Evolutionary conservation across 176 grass and related monocot species (phyloP).

Genomic region (Zoysia japonica): DNA sequence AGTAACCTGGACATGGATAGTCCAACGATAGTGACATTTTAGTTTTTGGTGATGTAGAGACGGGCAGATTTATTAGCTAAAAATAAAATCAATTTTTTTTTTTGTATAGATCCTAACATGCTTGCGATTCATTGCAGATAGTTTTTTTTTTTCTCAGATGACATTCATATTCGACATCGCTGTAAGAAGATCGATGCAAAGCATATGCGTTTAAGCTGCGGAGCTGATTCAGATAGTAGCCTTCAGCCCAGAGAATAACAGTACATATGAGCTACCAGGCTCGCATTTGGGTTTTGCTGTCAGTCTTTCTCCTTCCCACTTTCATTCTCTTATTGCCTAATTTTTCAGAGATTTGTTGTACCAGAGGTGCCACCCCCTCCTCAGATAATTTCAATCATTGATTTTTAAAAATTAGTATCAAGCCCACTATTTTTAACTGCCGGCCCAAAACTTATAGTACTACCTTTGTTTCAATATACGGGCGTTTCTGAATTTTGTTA

Average conservation of each 20-base stretch:
- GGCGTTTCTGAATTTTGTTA: no score
- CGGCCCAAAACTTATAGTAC: no score
- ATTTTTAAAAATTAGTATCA: no score
- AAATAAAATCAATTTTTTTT: no score
- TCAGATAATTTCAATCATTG: no score
- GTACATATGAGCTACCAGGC: slow-evolving; percentile 2
- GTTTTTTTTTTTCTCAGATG: not conserved
- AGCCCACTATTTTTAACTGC: no score
- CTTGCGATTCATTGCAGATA: not conserved
- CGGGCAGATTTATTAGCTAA: no score
- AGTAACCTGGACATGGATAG: not conserved
- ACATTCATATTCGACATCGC: not conserved
- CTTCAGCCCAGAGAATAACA: not conserved
- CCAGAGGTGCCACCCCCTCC: no score
- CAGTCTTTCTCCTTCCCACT: not conserved
- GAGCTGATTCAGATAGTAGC: not conserved
- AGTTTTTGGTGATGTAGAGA: no score
- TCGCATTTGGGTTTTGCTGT: slow-evolving; percentile 31
- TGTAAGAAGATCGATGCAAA: not conserved
- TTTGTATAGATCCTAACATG: no score
- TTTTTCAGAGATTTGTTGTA: no score
- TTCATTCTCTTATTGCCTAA: not conserved
- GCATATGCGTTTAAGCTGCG: not conserved
- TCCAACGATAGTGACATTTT: not conserved
- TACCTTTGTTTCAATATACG: no score